Evolutionary conservation across 805 yeast species (phyloP), one percentile per base, ranked within the genome.

Genomic region (Candida nitratophila): DNA sequence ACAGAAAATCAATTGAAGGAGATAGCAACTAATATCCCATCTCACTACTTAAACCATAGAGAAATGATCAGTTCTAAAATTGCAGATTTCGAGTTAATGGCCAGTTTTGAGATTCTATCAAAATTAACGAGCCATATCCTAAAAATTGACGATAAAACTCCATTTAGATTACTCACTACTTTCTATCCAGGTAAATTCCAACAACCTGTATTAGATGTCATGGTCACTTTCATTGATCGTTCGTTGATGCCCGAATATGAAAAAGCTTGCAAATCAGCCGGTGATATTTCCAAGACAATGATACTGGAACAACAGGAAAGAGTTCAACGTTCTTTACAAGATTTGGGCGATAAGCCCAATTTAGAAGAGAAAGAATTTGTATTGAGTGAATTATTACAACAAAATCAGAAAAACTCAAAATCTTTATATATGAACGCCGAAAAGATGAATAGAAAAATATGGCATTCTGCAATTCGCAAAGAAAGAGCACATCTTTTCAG

Each of bases 51-150:
- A 53, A 46, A 57, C 21, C 47, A 54, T 33, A 48, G 66, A 41
- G 73, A 68, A 43, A 52, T 52, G 8, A 45, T 68, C 24, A 77
- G 80, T 2, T 49, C 75, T 1, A 53, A 56, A 41, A 70, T 84
- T 41, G 96, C 91, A 0, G 79, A 83, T 21, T 60, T 62, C 15
- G 96, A 88, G 59, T 85, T 87, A 59, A 74, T 71, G 49, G 57
- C 75, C 17, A 80, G 89, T 7, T 52, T 84, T 47, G 59, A 68
- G 11, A 57, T 86, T 2, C 69, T 85, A 65, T 60, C 65, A n/a
- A 59, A 65, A 17, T 36, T 81, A 1, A 48, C 83, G 44, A 64
- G 70, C 22, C 47, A 53, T 3, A 61, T 78, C 24, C 57, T 60
- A 0, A 46, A 52, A 6, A 53, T 63, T 3, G 56, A 57, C 9